Base-by-base conservation (phyloP, 1,284 basidiomycete species). In the Gastroboletus turbinatus region DNA sequence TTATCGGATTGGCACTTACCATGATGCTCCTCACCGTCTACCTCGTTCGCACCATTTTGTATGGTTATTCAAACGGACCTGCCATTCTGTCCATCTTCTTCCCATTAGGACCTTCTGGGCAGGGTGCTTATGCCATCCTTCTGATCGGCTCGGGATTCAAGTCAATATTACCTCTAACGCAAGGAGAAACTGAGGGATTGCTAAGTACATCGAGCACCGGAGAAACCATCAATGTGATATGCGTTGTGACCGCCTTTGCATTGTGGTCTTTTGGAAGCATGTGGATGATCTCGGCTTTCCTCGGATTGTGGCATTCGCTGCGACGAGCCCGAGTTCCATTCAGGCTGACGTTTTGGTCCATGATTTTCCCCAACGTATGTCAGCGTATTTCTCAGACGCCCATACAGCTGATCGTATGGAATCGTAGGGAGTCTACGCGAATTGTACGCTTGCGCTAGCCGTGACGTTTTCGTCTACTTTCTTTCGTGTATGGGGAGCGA, bases 361-460 rank as follows among this genome's bases (percentile, higher is more conserved):
- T 81, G 42, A 79, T 85, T 57, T 86, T 86, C 63, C 84, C 84
- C 9, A 84, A 82, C 57, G 84, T 84, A 59, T 36, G 80, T 75
- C 25, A 44, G 29, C 39, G 25, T 42, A 23, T 25, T 17, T 30
- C 4, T 45, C 30, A 6, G 19, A 25, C 7, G 33, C n/a, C 13
- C 16, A 8, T 49, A 43, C n/a, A 39, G 55, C 44, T 57, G 43
- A 66, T 49, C 4, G 29, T 29, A n/a, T 5, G 9, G 32, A 5
- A 39, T 33, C 14, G 17, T 33, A 83, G 82, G 78, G 84, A 23
- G 85, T 87, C 1, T 88, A 85, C 54, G 82, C 85, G 1, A 84
- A 84, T 36, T 75, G 86, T 3, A 86, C 86, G 0, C 78, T 85
- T 17, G 72, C 74, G 23, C 73, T 90, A 0, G 79, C 78, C 0